Percentiles rank a stretch among this genome's conserved stretches.
Evolutionary conservation across 140 eudicot genomes (phyloP).

Genomic region (Oenanthe javanica): DNA sequence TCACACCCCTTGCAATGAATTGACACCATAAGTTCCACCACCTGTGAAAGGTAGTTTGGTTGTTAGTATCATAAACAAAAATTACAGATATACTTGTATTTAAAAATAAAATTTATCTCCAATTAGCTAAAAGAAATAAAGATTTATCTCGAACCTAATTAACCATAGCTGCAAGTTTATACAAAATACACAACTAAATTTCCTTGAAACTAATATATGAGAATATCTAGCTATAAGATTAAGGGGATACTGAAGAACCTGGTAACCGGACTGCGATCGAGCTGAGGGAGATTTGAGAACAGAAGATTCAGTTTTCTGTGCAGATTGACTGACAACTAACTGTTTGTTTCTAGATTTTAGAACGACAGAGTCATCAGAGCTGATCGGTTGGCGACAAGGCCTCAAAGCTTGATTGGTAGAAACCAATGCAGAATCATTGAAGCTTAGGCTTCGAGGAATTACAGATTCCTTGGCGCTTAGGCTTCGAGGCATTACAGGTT

Average conservation of each 20-base stretch:
- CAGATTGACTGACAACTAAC: background rate
- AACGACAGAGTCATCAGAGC: slow-evolving; percentile 25
- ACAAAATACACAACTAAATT: background rate
- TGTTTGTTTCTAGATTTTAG: slow-evolving; percentile 7
- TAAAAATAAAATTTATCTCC: background rate
- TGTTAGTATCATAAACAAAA: background rate
- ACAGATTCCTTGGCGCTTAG: slow-evolving; percentile 16
- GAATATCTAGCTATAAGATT: background rate
- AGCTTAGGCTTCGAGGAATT: slow-evolving; percentile 16
- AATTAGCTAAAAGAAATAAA: no score
- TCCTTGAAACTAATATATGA: background rate
- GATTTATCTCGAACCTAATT: background rate
- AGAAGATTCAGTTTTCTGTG: slow-evolving; percentile 22
- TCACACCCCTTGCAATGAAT: slow-evolving; percentile 99
- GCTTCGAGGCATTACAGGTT: slow-evolving; percentile 21
- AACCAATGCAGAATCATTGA: slow-evolving; percentile 13
- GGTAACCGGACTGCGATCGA: slow-evolving; percentile 28
- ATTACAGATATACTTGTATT: background rate
- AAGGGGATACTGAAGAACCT: slow-evolving; percentile 27
- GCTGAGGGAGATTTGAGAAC: slow-evolving; percentile 27
- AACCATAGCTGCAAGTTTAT: background rate
- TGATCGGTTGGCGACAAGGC: slow-evolving; percentile 4
- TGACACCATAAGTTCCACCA: slow-evolving; percentile 89
- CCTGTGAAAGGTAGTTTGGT: slow-evolving; percentile 34
- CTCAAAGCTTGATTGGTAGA: slow-evolving; percentile 23